These are phyloP conservation scores for Hypoxylon perforatum DNA, from an alignment of 495 filamentous ascomycete genomes.

Conservation along the genomic window DNA sequence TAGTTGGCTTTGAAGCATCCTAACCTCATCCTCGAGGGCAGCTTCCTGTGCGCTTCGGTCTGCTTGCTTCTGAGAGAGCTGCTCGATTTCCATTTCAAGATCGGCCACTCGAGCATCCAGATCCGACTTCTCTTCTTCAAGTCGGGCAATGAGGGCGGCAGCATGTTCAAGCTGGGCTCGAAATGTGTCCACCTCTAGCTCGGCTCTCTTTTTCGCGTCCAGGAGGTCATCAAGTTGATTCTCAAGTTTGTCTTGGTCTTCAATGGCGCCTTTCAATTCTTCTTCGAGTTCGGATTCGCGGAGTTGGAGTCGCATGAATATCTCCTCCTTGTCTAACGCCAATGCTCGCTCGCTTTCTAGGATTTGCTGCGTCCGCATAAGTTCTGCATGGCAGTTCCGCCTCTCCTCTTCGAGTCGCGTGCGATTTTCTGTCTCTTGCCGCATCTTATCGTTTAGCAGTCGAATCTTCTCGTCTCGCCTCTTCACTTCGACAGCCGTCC, in stretches of 20 bases:
- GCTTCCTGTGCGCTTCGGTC: conserved; percentile 78
- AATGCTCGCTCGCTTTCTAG: conserved; percentile 94
- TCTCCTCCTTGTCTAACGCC: conserved; percentile 97
- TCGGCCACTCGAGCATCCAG: conserved; percentile 73
- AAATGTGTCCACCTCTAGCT: conserved; percentile 83
- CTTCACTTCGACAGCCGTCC: conserved; percentile 90
- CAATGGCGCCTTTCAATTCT: conserved; percentile 90
- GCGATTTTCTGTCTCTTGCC: conserved; percentile 76
- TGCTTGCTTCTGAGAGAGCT: conserved; percentile 72
- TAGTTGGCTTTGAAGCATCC: conserved; percentile 92
- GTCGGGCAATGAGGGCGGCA: conserved; percentile 80
- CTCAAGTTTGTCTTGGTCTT: conserved; percentile 94
- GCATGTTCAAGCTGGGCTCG: conserved; percentile 90
- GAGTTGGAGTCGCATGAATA: conserved; percentile 92
- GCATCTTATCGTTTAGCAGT: conserved; percentile 84
- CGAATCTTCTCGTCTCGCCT: conserved; percentile 93
- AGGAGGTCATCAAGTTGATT: conserved; percentile 92
- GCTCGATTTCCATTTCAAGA: conserved; percentile 73
- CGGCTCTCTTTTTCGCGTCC: conserved; percentile 86
- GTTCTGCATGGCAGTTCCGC: conserved; percentile 84
- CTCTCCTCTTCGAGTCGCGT: conserved; percentile 91
- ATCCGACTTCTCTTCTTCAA: conserved; percentile 86
- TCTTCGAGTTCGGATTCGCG: conserved; percentile 90
- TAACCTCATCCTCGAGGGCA: conserved; percentile 80
- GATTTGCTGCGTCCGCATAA: conserved; percentile 89